These are phyloP conservation scores for Nitzschia sp. DNA, from an alignment of 108 stramenopile genomes.

Conservation along the genomic window DNA sequence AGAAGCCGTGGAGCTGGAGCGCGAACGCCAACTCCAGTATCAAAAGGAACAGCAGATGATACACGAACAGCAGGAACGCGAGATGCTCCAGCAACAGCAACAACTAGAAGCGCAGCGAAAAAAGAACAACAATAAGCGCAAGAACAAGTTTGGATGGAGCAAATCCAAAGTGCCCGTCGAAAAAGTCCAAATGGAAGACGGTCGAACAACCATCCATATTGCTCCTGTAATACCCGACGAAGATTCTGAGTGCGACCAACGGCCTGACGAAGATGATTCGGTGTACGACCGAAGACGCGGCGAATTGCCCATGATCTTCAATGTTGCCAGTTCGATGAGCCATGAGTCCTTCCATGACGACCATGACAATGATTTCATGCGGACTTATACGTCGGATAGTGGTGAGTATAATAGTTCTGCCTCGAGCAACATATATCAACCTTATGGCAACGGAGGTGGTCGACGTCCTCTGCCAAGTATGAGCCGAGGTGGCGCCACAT, in stretches of 20 bases:
- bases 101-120: not conserved
- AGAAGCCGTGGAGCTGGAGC: slow-evolving; percentile 3
- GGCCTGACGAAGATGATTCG: too few relatives aligned
- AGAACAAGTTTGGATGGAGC: not conserved
- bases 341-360: not conserved
- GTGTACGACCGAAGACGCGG: not conserved
- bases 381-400: too few relatives aligned
- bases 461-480: not conserved
- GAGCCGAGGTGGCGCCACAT: not conserved
- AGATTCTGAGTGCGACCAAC: not conserved
- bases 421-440: too few relatives aligned
- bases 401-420: too few relatives aligned
- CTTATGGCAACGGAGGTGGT: too few relatives aligned
- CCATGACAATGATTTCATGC: too few relatives aligned
- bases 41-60: not conserved
- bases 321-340: not conserved
- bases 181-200: slow-evolving; percentile 1
- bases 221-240: not conserved
- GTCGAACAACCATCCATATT: slow-evolving; percentile 3
- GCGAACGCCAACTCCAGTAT: not conserved
- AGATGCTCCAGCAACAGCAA: not conserved
- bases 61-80: not conserved
- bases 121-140: too few relatives aligned
- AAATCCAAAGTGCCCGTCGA: not conserved
- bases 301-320: not conserved